Conservation (phyloP, 202 grass and related monocot genomes). For the Schoenoplectus tabernaemontani region DNA sequence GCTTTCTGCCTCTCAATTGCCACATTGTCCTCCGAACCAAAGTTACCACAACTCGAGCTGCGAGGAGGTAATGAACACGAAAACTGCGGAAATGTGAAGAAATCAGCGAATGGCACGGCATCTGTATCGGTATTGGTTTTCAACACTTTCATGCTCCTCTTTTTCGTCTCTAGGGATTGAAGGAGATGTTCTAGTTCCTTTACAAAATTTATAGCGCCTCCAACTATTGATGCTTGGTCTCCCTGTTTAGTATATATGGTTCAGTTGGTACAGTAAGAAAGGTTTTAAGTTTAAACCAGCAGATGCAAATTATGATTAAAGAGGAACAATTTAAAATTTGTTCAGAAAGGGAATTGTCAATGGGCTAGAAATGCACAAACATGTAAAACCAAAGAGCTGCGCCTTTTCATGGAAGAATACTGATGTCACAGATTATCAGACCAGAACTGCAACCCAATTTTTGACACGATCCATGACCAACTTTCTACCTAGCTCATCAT, state of each 20-base stretch:
- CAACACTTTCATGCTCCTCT: background rate
- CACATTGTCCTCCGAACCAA: background rate
- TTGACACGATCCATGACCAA: constrained; percentile 7
- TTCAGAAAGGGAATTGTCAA: constrained; percentile 22
- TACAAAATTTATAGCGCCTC: constrained; percentile 84
- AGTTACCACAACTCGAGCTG: background rate
- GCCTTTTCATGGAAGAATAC: constrained; percentile 16
- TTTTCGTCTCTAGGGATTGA: constrained; percentile 49
- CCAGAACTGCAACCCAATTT: background rate
- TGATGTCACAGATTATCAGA: constrained; percentile 26
- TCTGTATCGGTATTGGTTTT: background rate
- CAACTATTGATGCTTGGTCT: constrained; percentile 87
- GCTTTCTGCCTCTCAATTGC: constrained; percentile 22
- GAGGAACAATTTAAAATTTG: background rate
- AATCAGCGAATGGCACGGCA: constrained; percentile 32
- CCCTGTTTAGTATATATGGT: constrained; percentile 29
- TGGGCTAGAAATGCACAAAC: constrained; percentile 23
- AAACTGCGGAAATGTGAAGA: constrained; percentile 81
- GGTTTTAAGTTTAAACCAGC: background rate
- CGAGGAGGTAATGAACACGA: constrained; percentile 4
- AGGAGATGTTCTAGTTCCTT: constrained; percentile 85
- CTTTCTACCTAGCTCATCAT: constrained; percentile 17
- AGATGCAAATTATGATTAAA: background rate
- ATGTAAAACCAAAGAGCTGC: constrained; percentile 12
- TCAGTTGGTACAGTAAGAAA: background rate